Conservation (phyloP, 129 eudicot genomes). For the Flaveria sonorensis region DNA sequence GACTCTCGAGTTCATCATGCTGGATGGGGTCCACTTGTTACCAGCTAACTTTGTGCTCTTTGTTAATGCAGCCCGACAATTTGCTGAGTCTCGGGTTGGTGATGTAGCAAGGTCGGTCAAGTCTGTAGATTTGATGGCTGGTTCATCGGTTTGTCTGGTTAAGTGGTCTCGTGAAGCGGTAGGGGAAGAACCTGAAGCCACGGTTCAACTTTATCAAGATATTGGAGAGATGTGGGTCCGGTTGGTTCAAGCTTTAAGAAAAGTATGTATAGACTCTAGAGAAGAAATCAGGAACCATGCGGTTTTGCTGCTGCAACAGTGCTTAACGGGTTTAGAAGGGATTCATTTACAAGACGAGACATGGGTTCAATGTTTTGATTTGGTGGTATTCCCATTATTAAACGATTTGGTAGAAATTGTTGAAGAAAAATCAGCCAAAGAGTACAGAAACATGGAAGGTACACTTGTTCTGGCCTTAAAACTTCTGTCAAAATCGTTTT, state of each 20-base stretch:
- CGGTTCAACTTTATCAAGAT: slow-evolving; percentile 55
- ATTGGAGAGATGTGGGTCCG: slow-evolving; percentile 85
- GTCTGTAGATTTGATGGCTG: slow-evolving; percentile 72
- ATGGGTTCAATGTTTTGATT: slow-evolving; percentile 76
- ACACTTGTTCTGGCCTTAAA: slow-evolving; percentile 56
- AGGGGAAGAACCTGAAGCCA: slow-evolving; percentile 50
- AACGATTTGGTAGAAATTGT: slow-evolving; percentile 55
- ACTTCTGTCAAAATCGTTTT: slow-evolving; percentile 58
- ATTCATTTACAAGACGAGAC: slow-evolving; percentile 49
- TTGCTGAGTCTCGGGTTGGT: slow-evolving; percentile 85
- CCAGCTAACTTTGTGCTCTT: slow-evolving; percentile 75
- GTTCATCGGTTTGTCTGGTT: slow-evolving; percentile 57
- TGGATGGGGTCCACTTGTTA: slow-evolving; percentile 70
- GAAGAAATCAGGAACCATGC: slow-evolving; percentile 83
- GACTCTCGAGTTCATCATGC: slow-evolving; percentile 65
- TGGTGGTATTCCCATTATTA: slow-evolving; percentile 56
- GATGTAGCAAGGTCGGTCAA: slow-evolving; percentile 48
- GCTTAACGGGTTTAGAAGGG: slow-evolving; percentile 62
- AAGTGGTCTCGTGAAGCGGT: slow-evolving; percentile 62
- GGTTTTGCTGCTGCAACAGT: slow-evolving; percentile 52
- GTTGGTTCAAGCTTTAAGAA: slow-evolving; percentile 60
- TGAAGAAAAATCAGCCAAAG: slow-evolving; percentile 55
- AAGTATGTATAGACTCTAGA: slow-evolving; percentile 65
- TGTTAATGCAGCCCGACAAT: slow-evolving; percentile 71
- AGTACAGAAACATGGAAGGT: slow-evolving; percentile 71